Conservation (phyloP, 2,329 filamentous ascomycete genomes). For the Nakataea oryzae region DNA sequence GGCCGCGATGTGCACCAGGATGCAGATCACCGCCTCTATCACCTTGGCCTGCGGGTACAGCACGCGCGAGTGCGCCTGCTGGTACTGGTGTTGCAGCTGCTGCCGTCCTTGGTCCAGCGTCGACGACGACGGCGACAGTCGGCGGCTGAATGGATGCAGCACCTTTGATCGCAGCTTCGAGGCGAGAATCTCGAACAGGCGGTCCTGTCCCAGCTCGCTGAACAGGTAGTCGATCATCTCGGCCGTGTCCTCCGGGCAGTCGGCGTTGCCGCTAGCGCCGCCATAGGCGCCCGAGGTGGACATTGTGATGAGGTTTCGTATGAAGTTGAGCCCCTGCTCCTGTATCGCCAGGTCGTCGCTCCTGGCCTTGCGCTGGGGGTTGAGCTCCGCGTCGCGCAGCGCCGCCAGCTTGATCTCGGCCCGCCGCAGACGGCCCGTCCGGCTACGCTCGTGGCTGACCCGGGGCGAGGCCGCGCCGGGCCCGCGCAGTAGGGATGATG, state of each 20-base stretch:
- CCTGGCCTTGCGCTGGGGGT: slow-evolving; percentile 55
- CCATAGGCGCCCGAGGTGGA: slow-evolving; percentile 16
- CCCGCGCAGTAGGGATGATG: slow-evolving; percentile 8
- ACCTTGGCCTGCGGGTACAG: slow-evolving; percentile 57
- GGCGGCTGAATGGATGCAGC: slow-evolving; percentile 40
- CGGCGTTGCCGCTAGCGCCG: slow-evolving; percentile 35
- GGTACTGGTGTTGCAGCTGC: neutral
- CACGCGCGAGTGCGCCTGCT: slow-evolving; percentile 24
- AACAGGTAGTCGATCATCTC: slow-evolving; percentile 84
- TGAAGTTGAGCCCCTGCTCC: slow-evolving; percentile 80
- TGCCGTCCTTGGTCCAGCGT: neutral
- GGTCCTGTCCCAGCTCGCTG: slow-evolving; percentile 60
- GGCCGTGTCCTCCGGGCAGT: slow-evolving; percentile 38
- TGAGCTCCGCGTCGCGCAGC: slow-evolving; percentile 56
- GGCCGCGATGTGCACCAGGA: slow-evolving; percentile 82
- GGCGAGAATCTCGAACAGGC: slow-evolving; percentile 71
- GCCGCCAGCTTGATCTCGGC: slow-evolving; percentile 38
- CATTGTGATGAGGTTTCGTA: slow-evolving; percentile 78
- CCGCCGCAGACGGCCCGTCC: slow-evolving; percentile 32
- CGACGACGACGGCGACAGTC: slow-evolving; percentile 14
- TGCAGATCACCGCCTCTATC: slow-evolving; percentile 65
- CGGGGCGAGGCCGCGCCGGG: slow-evolving; percentile 8
- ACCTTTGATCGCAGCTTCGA: slow-evolving; percentile 61
- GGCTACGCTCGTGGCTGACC: slow-evolving; percentile 12
- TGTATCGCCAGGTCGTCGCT: slow-evolving; percentile 78